Base-by-base conservation (phyloP, 75 land plant species). In the Sequoia sempervirens region DNA sequence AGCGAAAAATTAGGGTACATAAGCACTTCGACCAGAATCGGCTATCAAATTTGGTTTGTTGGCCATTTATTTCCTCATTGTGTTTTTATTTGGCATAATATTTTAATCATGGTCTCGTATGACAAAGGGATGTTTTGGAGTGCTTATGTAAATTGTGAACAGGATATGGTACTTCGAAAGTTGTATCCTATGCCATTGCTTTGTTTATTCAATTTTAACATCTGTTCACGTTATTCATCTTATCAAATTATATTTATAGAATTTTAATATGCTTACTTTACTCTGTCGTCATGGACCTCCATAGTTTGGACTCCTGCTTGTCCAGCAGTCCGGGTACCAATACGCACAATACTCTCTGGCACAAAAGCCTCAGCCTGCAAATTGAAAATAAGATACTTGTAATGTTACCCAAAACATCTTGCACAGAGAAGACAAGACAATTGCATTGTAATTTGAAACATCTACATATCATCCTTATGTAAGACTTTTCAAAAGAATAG, bases 311-410 rank as follows among this genome's bases (percentile, higher is more conserved):
- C 97, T 69, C 95, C 96, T 81, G 79, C 84, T 83, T 92, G 91
- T 47, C 99, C 99, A 12, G 52, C 89, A 18, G 5, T 80, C 84
- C 99, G 85, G 43, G 84, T 66, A 4, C 99, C 99, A 81, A 95
- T 68, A 23, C 90, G 93, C 58, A 97, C 98, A 84, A 93, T 90
- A 83, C 91, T 97, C 34, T 96, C 98, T 46, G 99, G 98, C 30
- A 98, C 99, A 88, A 98, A 94, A 3, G 99, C 99, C 85, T 98
- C 99, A 12, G 92, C 99, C 99, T 98, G 86, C 81, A 72, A 86
- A 73, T 12, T 72, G 43, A 82, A 82, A 82, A 23, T 82, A 14
- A 13, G 54, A 80, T 46, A 47, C 52, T 38, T 34, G 41, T 13
- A 20, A 17, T 58, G 52, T 68, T 36, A 52, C 54, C 72, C 38